phyloP scores from a whole-genome alignment of 2,329 filamentous ascomycete species.

The Diaporthe sp. region DNA sequence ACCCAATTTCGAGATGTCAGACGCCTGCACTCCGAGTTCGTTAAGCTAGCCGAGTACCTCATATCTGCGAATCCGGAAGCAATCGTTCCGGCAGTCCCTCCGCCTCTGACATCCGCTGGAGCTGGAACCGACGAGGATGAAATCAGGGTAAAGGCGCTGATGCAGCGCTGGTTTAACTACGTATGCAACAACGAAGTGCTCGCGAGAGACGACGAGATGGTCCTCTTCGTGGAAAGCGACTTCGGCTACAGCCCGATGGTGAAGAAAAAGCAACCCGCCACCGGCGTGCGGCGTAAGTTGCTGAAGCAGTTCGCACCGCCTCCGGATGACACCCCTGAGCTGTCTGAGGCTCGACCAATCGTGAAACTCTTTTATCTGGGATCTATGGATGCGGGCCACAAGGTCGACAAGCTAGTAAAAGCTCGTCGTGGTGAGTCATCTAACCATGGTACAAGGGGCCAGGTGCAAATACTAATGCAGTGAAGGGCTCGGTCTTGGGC shows the following conservation, averaged over 20 bases:
- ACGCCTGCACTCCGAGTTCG: slow-evolving; percentile 93
- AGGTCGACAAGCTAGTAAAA: slow-evolving; percentile 94
- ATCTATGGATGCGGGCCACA: slow-evolving; percentile 96
- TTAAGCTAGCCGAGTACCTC: slow-evolving; percentile 94
- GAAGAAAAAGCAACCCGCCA: slow-evolving; percentile 95
- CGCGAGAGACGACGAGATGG: slow-evolving; percentile 95
- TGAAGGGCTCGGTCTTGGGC: slow-evolving; percentile 86
- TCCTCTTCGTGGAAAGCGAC: slow-evolving; percentile 98
- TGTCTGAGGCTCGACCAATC: slow-evolving; percentile 87
- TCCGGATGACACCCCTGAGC: slow-evolving; percentile 94
- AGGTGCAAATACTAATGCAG: slow-evolving; percentile 43
- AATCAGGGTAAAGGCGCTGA: slow-evolving; percentile 82
- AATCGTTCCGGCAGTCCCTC: slow-evolving; percentile 91
- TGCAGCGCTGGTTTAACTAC: slow-evolving; percentile 96
- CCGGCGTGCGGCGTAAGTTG: slow-evolving; percentile 92
- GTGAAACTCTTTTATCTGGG: slow-evolving; percentile 97
- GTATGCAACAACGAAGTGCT: slow-evolving; percentile 92
- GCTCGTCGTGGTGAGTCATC: slow-evolving; percentile 80
- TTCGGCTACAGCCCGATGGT: slow-evolving; percentile 98
- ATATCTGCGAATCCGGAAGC: slow-evolving; percentile 98
- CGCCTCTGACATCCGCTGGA: slow-evolving; percentile 93
- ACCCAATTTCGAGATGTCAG: slow-evolving; percentile 98
- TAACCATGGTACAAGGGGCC: neutral
- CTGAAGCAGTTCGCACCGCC: slow-evolving; percentile 98
- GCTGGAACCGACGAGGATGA: slow-evolving; percentile 98